phyloP scores from a whole-genome alignment of 352 stramenopile species.

The Phytophthora brassicae region DNA sequence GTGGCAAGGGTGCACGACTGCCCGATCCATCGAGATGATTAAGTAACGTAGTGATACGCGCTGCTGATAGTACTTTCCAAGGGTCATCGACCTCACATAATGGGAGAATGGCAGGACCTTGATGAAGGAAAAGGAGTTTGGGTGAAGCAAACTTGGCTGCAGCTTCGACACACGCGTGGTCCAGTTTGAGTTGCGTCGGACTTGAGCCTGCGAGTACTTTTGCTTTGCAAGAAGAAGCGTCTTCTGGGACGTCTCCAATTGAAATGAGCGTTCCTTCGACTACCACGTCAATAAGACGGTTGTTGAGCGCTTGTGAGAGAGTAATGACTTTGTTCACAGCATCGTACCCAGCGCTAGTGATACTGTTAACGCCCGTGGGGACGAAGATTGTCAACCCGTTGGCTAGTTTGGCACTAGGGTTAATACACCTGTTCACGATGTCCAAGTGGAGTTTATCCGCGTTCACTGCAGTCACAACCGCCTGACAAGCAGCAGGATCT shows the following conservation, averaged over 20 bases:
- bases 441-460: conserved; percentile 20
- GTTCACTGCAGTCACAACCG: conserved; percentile 19
- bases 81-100: conserved; percentile 53
- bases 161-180: conserved; percentile 25
- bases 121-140: conserved; percentile 54
- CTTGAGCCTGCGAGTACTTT: conserved; percentile 10
- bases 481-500: conserved; percentile 24
- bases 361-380: conserved; percentile 14
- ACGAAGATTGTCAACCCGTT: conserved; percentile 15
- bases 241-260: conserved; percentile 19
- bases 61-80: conserved; percentile 46
- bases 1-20: conserved; percentile 45
- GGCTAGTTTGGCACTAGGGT: conserved; percentile 14
- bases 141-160: conserved; percentile 22
- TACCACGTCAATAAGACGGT: conserved; percentile 30
- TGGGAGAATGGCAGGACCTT: conserved; percentile 66
- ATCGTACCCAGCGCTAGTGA: conserved; percentile 20
- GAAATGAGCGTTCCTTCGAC: conserved; percentile 23
- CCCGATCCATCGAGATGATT: conserved; percentile 30
- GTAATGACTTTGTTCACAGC: conserved; percentile 10
- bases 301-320: conserved; percentile 17
- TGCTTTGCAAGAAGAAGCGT: conserved; percentile 23
- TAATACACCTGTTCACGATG: conserved; percentile 23
- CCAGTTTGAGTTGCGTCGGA: conserved; percentile 31
- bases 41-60: conserved; percentile 30